phyloP scores from a whole-genome alignment of 176 grass and related monocot genomes.

The Coix lacrymajobi region DNA sequence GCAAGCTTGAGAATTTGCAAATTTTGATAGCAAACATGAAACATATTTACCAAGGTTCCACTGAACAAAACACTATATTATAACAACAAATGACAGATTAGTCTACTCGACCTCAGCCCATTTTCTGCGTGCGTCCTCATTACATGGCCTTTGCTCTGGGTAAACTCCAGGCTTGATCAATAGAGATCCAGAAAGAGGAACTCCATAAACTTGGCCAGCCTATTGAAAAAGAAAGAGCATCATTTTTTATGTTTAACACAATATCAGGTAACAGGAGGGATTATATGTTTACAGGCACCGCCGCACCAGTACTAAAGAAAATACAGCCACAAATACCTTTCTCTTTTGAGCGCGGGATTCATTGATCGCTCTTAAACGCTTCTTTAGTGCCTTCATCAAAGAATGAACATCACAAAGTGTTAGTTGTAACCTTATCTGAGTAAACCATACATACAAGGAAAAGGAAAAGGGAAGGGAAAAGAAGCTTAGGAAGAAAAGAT shows the following conservation, averaged over 20 bases:
- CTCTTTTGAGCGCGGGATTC: conserved; percentile 97
- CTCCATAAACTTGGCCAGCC: conserved; percentile 99
- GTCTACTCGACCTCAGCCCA: conserved; percentile 73
- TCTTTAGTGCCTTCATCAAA: conserved; percentile 66
- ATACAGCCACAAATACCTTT: conserved; percentile 59
- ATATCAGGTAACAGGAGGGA: conserved; percentile 12
- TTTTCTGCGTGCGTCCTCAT: conserved; percentile 80
- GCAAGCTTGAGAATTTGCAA: conserved; percentile 11
- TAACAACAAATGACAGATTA: conserved; percentile 16
- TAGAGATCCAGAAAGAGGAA: conserved; percentile 81
- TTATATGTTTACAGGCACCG: conserved; percentile 23
- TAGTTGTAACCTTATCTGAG: conserved; percentile 7
- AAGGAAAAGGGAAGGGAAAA: background rate
- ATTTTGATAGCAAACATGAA: conserved; percentile 13
- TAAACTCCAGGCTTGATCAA: conserved; percentile 85
- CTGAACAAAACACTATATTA: conserved; percentile 17
- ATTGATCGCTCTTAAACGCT: conserved; percentile 88
- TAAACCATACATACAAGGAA: conserved; percentile 16
- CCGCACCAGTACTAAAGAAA: conserved; percentile 9
- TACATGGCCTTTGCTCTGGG: conserved; percentile 86
- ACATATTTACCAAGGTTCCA: background rate
- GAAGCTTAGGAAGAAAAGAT: background rate
- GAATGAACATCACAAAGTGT: conserved; percentile 20
- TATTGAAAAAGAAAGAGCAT: conserved; percentile 33
- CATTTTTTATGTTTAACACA: background rate